Evolutionary conservation across 371 early-diverging fungal genomes (phyloP).

Genomic region (Mucor sp.): DNA sequence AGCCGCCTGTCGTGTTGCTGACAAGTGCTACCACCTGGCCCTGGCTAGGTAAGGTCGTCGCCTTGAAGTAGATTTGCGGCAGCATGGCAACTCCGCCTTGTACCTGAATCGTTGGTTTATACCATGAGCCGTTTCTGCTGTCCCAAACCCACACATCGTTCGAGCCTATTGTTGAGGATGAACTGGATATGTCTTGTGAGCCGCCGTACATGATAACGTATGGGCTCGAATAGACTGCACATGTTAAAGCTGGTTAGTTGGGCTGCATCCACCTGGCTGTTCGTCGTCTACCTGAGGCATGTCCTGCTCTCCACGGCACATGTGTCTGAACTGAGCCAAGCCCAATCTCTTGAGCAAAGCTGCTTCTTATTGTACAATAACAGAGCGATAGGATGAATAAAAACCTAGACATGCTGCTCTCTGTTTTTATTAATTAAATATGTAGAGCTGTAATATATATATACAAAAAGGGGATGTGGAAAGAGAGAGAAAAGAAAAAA

Average conservation of each 20-base stretch:
- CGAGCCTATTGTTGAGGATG: slow-evolving; percentile 25
- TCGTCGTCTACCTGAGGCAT: slow-evolving; percentile 55
- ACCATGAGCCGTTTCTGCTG: slow-evolving; percentile 48
- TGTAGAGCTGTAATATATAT: not conserved
- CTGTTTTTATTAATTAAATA: not conserved
- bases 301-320: slow-evolving; percentile 54
- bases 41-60: slow-evolving; percentile 34
- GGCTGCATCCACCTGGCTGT: not conserved
- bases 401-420: not conserved
- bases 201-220: slow-evolving; percentile 52
- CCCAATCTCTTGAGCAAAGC: slow-evolving; percentile 5
- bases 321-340: slow-evolving; percentile 35
- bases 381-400: not conserved
- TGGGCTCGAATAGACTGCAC: slow-evolving; percentile 20
- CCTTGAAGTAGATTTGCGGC: slow-evolving; percentile 41
- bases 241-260: not conserved
- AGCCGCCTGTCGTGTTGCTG: slow-evolving; percentile 40
- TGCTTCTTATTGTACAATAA: not conserved
- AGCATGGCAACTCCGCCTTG: slow-evolving; percentile 24
- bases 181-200: slow-evolving; percentile 28
- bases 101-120: slow-evolving; percentile 31
- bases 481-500: not conserved
- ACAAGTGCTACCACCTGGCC: slow-evolving; percentile 43
- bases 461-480: slow-evolving; percentile 4
- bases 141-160: slow-evolving; percentile 48